Percentiles rank a stretch among this genome's conserved stretches.
These are phyloP conservation scores for Rosa hybrid DNA, from an alignment of 331 rosid species.

Conservation along the genomic window DNA sequence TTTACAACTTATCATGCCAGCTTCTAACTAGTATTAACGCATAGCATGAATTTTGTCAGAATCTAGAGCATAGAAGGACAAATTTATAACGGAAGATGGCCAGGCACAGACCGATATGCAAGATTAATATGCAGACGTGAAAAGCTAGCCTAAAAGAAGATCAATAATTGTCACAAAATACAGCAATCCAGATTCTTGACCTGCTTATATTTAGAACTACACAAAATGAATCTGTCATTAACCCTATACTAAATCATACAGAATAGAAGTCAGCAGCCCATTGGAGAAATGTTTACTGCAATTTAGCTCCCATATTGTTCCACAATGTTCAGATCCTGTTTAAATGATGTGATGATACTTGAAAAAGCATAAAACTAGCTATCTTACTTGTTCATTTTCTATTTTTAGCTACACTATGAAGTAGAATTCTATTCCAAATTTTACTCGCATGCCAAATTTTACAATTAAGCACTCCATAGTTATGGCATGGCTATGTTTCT, in stretches of 20 bases:
- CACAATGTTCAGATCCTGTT: neutral
- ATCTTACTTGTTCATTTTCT: neutral
- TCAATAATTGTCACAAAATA: neutral
- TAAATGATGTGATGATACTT: neutral
- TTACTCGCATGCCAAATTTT: neutral
- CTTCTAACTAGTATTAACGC: neutral
- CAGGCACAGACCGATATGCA: neutral
- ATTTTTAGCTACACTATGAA: neutral
- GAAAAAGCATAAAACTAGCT: neutral
- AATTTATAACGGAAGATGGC: neutral
- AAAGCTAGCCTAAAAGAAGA: neutral
- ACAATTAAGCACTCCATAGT: neutral
- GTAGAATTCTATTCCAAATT: neutral
- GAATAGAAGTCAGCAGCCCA: neutral
- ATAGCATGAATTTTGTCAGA: too few species aligned
- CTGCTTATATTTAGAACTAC: neutral
- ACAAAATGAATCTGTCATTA: neutral
- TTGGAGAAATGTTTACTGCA: neutral
- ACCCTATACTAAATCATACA: neutral
- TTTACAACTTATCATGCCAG: neutral
- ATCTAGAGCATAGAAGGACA: neutral
- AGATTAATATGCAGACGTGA: neutral
- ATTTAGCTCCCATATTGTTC: neutral
- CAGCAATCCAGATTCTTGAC: conserved; percentile 4
- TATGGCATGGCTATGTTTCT: conserved; percentile 2